Base-by-base conservation (phyloP, 208 protist genomes). In the Acanthamoeba healyi region DNA sequence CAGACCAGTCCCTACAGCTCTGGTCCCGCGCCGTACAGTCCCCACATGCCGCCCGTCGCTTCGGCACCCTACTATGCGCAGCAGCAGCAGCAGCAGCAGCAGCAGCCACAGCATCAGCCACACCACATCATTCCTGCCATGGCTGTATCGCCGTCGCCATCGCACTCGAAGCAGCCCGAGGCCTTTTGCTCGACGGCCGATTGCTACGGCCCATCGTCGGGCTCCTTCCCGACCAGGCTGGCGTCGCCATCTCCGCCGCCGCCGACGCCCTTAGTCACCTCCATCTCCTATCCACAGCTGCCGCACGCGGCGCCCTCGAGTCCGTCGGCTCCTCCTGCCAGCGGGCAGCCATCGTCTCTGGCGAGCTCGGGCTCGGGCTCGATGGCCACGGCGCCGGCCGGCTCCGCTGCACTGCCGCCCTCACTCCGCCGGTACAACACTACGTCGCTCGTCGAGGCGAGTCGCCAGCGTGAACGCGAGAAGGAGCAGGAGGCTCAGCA, bases 121-220 rank as follows among this genome's bases (percentile, higher is more conserved):
- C 15, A 63, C 56, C 15, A 22, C 22, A n/a, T 14, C 56, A n/a
- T 22, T 63, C 56, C 15, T 26, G 56, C 24, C 56, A n/a, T n/a
- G 22, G 19, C 56, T 0, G 15, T 24, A 7, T 63, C 56, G 56
- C n/a, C 56, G 56, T 40, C n/a, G n/a, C 32, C 32, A 7, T 19
- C 65, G 15, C 65, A 38, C 32, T 7, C 61, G 29, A 7, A 14
- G 19, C 65, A 32, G 10, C n/a, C 29, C 65, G 67, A 29, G 15
- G 67, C 67, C 67, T 79, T 32, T 26, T 82, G 72, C 42, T 82
- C 72, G 1, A 82, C 72, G 36, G 72, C 72, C 12, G 72, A 82
- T 26, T 82, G 72, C 42, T 82, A 82, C 42, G 72, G 40, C 12
- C 72, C 72, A 5, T 82, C 72, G 42, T 82, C 42, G 26, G 42